These are phyloP conservation scores for Botrytis hyacinthi DNA, from an alignment of 2,329 filamentous ascomycete species.

Conservation along the genomic window DNA sequence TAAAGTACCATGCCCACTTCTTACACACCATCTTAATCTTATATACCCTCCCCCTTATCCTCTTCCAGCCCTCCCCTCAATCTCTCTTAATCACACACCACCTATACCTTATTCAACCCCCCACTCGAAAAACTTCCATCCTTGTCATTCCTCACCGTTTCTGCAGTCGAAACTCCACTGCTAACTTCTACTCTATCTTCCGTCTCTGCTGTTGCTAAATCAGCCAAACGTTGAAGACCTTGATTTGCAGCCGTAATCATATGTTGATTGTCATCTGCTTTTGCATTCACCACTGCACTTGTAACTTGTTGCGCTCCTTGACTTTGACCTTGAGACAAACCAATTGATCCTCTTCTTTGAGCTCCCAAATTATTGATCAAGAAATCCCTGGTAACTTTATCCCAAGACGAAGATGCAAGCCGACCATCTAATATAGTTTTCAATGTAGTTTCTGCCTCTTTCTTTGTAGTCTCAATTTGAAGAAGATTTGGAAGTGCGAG, in stretches of 20 bases:
- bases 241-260: conserved; percentile 31
- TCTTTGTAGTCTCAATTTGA: conserved; percentile 53
- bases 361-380: not conserved
- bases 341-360: not conserved
- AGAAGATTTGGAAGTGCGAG: conserved; percentile 61
- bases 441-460: conserved; percentile 56
- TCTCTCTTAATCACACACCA: not conserved
- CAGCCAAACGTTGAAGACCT: conserved; percentile 58
- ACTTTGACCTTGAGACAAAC: not conserved
- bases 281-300: not conserved
- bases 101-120: not conserved
- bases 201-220: conserved; percentile 42
- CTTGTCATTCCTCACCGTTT: not conserved
- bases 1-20: not conserved
- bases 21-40: not conserved
- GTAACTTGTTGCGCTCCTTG: not conserved
- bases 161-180: not conserved
- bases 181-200: conserved; percentile 6
- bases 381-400: conserved; percentile 52
- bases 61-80: not conserved
- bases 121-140: not conserved
- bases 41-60: not conserved
- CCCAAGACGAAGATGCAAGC: conserved; percentile 54
- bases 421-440: conserved; percentile 55
- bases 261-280: conserved; percentile 26